Evolutionary conservation across 805 yeast species (phyloP).

Genomic region (Nematodospora valgi): DNA sequence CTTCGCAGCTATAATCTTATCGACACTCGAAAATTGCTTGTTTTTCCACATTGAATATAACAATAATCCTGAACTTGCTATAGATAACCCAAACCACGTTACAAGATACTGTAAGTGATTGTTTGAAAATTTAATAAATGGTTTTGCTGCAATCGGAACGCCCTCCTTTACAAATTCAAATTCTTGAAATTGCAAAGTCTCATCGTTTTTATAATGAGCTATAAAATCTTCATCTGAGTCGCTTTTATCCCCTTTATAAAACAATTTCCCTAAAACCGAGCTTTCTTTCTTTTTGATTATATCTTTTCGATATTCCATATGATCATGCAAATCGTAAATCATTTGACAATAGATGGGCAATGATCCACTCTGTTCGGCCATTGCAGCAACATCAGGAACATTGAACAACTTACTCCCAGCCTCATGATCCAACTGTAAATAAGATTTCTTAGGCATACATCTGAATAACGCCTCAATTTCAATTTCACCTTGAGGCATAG

Average conservation of each 20-base stretch:
- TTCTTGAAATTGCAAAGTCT: constrained; percentile 38
- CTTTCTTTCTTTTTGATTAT: constrained; percentile 19
- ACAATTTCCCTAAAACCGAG: constrained; percentile 1
- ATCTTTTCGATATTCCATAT: constrained; percentile 44
- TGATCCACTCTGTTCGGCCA: constrained; percentile 66
- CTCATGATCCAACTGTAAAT: constrained; percentile 68
- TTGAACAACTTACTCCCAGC: constrained; percentile 67
- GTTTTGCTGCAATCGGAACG: constrained; percentile 82
- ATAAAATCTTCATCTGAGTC: constrained; percentile 14
- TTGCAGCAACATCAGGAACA: constrained; percentile 75
- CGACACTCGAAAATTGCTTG: constrained; percentile 32
- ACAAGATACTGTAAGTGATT: constrained; percentile 89
- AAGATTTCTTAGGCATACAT: constrained; percentile 57
- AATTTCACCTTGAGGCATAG: constrained; percentile 71
- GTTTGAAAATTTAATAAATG: constrained; percentile 79
- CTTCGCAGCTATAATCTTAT: constrained; percentile 38
- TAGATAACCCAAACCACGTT: constrained; percentile 90
- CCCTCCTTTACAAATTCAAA: constrained; percentile 70
- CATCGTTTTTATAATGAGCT: constrained; percentile 22
- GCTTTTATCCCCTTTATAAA: constrained; percentile 18
- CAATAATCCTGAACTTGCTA: constrained; percentile 69
- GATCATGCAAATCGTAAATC: constrained; percentile 62
- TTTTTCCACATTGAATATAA: constrained; percentile 28
- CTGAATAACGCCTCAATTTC: constrained; percentile 73
- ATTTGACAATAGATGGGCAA: constrained; percentile 78